Percentiles rank a stretch among this genome's conserved stretches.
phyloP scores from a whole-genome alignment of 352 stramenopile genomes.

The Peronospora farinosa region DNA sequence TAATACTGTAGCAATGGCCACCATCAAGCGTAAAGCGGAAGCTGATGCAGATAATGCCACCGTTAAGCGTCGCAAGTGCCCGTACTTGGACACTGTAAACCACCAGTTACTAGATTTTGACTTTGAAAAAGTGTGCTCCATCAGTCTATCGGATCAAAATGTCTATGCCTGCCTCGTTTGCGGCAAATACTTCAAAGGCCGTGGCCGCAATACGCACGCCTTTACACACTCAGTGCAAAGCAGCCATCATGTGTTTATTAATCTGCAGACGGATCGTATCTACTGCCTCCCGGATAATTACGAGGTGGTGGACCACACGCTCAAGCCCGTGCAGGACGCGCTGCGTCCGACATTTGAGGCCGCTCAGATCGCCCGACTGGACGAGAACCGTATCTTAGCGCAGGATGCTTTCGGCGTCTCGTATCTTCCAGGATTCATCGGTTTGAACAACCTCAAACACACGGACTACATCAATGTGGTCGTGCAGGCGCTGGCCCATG shows the following conservation, averaged over 20 bases:
- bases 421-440: slow-evolving; percentile 96
- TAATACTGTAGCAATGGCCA: slow-evolving; percentile 1
- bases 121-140: slow-evolving; percentile 96
- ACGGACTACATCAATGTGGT: slow-evolving; percentile 98
- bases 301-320: slow-evolving; percentile 93
- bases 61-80: slow-evolving; percentile 88
- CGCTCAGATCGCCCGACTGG: slow-evolving; percentile 79
- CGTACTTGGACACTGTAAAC: slow-evolving; percentile 98
- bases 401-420: slow-evolving; percentile 94
- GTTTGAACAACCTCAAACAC: slow-evolving; percentile 96
- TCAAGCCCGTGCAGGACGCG: slow-evolving; percentile 92
- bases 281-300: slow-evolving; percentile 99
- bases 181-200: slow-evolving; percentile 97
- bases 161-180: slow-evolving; percentile 99
- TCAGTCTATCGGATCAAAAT: slow-evolving; percentile 94
- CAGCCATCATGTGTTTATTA: slow-evolving; percentile 97
- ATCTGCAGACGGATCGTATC: slow-evolving; percentile 91
- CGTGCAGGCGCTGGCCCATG: slow-evolving; percentile 94
- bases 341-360: slow-evolving; percentile 89
- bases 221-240: slow-evolving; percentile 96
- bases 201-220: slow-evolving; percentile 88
- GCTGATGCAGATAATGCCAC: slow-evolving; percentile 7
- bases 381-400: slow-evolving; percentile 88
- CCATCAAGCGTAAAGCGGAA: slow-evolving; percentile 50
- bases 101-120: slow-evolving; percentile 98